Base-by-base conservation (phyloP, 257 asterid species). In the Ligustrum vulgare region DNA sequence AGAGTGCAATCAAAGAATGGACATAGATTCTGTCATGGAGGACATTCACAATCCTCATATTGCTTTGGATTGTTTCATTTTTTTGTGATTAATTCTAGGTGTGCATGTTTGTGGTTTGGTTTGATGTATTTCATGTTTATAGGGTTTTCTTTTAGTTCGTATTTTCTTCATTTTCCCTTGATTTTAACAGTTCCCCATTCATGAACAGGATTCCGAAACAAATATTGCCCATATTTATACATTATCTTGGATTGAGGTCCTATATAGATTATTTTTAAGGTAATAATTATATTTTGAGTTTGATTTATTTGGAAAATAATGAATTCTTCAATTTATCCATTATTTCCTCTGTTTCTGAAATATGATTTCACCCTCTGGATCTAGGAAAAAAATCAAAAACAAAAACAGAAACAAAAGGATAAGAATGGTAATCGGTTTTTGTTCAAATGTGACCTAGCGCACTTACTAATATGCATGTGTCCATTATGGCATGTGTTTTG, bases 61-160 rank as follows among this genome's bases (percentile, higher is more conserved):
- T 71, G 95, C 97, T 22, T 79, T 92, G 89, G 97, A 92, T 78
- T 92, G 96, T 78, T 92, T 92, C 77, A 92, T 92, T 80, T 92
- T 92, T 69, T 85, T 92, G 64, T 92, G 56, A 56, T 62, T 65
- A 12, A 16, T 67, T 13, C 16, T 13, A 8, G 60, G 72, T 68
- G 71, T 66, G 70, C 74, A 43, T 79, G 70, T 47, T 58, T 75
- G 69, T 77, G 47, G 79, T 77, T 74, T 77, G 82, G 79, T 82
- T 77, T 81, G 82, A 51, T 62, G 28, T 1, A 58, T 76, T 67
- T 64, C 68, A 62, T 74, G 80, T 83, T 77, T 39, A 72, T 68
- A 80, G 39, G 39, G 2, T 41, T 41, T 10, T 41, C 3, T 39
- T 5, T 67, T 5, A 13, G 4, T 32, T 12, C 10, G 2, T 62